These are phyloP conservation scores for Claviceps purpurea DNA, from an alignment of 2,329 filamentous ascomycete species.

Conservation along the genomic window DNA sequence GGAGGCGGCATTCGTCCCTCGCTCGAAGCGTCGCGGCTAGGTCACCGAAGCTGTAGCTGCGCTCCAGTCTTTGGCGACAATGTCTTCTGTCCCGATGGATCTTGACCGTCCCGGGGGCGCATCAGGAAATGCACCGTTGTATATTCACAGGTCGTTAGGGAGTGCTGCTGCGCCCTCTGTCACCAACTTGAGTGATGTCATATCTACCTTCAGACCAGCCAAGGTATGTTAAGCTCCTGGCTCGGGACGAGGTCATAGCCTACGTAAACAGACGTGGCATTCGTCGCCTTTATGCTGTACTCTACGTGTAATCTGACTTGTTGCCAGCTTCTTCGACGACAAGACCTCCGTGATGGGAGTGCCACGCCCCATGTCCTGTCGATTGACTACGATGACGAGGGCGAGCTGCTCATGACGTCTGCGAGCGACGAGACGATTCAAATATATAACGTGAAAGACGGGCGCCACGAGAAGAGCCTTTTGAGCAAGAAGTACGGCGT, in stretches of 20 bases:
- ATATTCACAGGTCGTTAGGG: constrained; percentile 35
- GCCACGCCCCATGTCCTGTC: constrained; percentile 61
- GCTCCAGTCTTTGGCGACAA: constrained; percentile 10
- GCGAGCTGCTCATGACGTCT: constrained; percentile 81
- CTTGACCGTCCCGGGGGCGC: constrained; percentile 32
- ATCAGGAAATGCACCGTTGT: constrained; percentile 31
- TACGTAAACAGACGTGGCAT: neutral
- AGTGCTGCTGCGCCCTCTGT: constrained; percentile 25
- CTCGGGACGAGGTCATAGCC: neutral
- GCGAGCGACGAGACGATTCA: constrained; percentile 92
- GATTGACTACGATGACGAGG: constrained; percentile 91
- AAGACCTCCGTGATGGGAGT: constrained; percentile 38
- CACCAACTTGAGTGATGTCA: constrained; percentile 63
- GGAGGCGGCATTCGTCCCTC: neutral
- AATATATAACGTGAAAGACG: constrained; percentile 86
- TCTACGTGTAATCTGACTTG: neutral
- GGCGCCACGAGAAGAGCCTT: constrained; percentile 75
- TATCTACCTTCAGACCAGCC: constrained; percentile 63
- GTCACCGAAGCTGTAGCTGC: neutral
- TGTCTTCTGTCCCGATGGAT: constrained; percentile 45
- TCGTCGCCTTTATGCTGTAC: neutral
- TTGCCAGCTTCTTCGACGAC: constrained; percentile 40
- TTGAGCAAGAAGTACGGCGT: constrained; percentile 96
- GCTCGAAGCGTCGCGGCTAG: too few species aligned
- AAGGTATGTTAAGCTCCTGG: constrained; percentile 41